Percentiles rank a stretch among this genome's conserved stretches.
Conservation (phyloP, 2,329 filamentous ascomycete genomes). For the Aspergillus tamarii region DNA sequence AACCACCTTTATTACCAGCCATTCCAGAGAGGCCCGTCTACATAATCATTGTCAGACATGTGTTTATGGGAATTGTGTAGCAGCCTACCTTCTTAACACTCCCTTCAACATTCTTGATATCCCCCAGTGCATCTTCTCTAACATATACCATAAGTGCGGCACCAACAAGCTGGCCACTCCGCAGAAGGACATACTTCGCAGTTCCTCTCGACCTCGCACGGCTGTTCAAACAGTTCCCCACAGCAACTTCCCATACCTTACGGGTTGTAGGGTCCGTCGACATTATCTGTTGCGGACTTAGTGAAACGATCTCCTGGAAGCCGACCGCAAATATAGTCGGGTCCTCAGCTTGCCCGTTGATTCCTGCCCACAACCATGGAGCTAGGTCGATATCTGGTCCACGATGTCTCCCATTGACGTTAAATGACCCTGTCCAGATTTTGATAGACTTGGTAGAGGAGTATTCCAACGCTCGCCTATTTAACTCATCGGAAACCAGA, state of each 20-base stretch:
- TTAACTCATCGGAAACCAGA: slow-evolving; percentile 77
- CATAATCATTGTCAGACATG: background rate
- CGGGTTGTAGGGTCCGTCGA: slow-evolving; percentile 89
- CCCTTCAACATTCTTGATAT: slow-evolving; percentile 96
- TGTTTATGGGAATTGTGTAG: slow-evolving; percentile 4
- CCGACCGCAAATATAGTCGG: slow-evolving; percentile 88
- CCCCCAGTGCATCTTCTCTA: slow-evolving; percentile 71
- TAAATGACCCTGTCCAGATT: slow-evolving; percentile 89
- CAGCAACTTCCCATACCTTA: slow-evolving; percentile 82
- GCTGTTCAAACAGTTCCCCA: slow-evolving; percentile 75
- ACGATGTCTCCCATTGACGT: slow-evolving; percentile 84
- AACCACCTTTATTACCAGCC: slow-evolving; percentile 96
- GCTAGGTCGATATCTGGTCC: slow-evolving; percentile 80
- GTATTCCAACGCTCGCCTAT: slow-evolving; percentile 68
- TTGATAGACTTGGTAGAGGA: slow-evolving; percentile 73
- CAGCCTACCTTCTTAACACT: slow-evolving; percentile 77
- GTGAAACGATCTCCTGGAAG: slow-evolving; percentile 97
- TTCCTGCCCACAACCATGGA: slow-evolving; percentile 74
- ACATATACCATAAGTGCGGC: slow-evolving; percentile 92
- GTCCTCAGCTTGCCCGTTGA: slow-evolving; percentile 60
- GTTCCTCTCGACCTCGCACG: slow-evolving; percentile 66
- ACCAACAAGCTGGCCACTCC: slow-evolving; percentile 92
- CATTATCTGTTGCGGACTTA: slow-evolving; percentile 98
- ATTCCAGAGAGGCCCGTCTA: slow-evolving; percentile 88
- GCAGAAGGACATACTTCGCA: slow-evolving; percentile 83